Conservation (phyloP, 768 basidiomycete genomes). For the Termitomyces sp. region DNA sequence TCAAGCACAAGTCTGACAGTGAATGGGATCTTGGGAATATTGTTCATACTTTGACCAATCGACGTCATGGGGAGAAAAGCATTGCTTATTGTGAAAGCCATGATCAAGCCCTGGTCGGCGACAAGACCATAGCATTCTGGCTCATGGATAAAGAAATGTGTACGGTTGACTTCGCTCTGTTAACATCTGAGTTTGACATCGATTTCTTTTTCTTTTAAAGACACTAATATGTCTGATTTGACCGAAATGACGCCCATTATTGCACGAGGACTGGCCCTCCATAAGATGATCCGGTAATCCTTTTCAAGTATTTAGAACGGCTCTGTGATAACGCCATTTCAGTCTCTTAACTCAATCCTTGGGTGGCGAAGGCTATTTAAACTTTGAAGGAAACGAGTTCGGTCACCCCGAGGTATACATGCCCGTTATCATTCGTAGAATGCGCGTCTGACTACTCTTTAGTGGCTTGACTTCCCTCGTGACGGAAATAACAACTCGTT, state of each 20-base stretch:
- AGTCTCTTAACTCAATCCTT: conserved; percentile 89
- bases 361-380: conserved; percentile 96
- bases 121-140: conserved; percentile 99
- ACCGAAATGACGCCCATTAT: conserved; percentile 80
- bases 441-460: conserved; percentile 5
- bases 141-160: conserved; percentile 99
- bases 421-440: neutral
- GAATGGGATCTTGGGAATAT: conserved; percentile 89
- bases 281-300: conserved; percentile 92
- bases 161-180: conserved; percentile 41
- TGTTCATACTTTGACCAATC: conserved; percentile 85
- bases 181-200: neutral
- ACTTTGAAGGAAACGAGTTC: conserved; percentile 98
- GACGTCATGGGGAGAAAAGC: conserved; percentile 86
- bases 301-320: conserved; percentile 11
- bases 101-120: conserved; percentile 97
- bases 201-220: conserved; percentile 31
- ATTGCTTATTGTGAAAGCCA: conserved; percentile 95
- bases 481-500: conserved; percentile 95
- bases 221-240: conserved; percentile 93
- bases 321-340: conserved; percentile 3
- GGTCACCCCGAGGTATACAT: conserved; percentile 89
- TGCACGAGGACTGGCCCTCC: conserved; percentile 85
- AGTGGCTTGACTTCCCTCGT: conserved; percentile 99
- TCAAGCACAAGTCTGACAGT: conserved; percentile 87